Conservation (phyloP, 768 basidiomycete genomes). For the Psilocybe cubensis region DNA sequence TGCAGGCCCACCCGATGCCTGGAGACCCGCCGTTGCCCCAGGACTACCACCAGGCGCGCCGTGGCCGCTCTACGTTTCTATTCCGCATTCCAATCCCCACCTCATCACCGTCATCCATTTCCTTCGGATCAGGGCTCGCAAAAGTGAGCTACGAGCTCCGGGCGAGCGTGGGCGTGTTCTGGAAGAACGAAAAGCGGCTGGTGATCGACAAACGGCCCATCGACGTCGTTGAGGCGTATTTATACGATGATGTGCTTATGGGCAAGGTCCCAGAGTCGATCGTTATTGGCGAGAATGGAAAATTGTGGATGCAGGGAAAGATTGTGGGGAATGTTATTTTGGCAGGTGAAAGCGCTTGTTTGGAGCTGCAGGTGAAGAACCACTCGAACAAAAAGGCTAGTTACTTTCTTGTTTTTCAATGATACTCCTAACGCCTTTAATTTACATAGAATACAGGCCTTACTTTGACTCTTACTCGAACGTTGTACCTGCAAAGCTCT, state of each 20-base stretch:
- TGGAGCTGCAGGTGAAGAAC: slow-evolving; percentile 83
- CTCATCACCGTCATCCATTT: slow-evolving; percentile 70
- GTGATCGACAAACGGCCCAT: slow-evolving; percentile 65
- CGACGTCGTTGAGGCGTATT: slow-evolving; percentile 64
- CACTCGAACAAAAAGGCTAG: slow-evolving; percentile 80
- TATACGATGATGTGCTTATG: slow-evolving; percentile 35
- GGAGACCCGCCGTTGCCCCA: slow-evolving; percentile 65
- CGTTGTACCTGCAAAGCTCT: slow-evolving; percentile 56
- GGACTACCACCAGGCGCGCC: slow-evolving; percentile 72
- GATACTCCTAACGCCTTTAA: not conserved
- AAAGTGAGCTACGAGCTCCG: slow-evolving; percentile 73
- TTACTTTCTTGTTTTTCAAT: not conserved
- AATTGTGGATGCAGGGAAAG: slow-evolving; percentile 75
- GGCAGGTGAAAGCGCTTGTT: slow-evolving; percentile 69
- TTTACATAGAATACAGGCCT: slow-evolving; percentile 65
- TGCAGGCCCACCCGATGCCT: slow-evolving; percentile 61
- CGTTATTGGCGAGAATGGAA: slow-evolving; percentile 76
- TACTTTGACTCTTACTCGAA: slow-evolving; percentile 60
- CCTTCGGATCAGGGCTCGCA: slow-evolving; percentile 72
- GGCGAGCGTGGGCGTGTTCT: slow-evolving; percentile 71
- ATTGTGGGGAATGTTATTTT: slow-evolving; percentile 66
- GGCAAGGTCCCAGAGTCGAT: slow-evolving; percentile 54
- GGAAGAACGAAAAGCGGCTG: slow-evolving; percentile 74
- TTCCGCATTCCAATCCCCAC: slow-evolving; percentile 76
- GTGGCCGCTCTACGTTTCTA: slow-evolving; percentile 77